Evolutionary conservation across 2,329 filamentous ascomycete species (phyloP).

Genomic region (Thelonectria rubi): DNA sequence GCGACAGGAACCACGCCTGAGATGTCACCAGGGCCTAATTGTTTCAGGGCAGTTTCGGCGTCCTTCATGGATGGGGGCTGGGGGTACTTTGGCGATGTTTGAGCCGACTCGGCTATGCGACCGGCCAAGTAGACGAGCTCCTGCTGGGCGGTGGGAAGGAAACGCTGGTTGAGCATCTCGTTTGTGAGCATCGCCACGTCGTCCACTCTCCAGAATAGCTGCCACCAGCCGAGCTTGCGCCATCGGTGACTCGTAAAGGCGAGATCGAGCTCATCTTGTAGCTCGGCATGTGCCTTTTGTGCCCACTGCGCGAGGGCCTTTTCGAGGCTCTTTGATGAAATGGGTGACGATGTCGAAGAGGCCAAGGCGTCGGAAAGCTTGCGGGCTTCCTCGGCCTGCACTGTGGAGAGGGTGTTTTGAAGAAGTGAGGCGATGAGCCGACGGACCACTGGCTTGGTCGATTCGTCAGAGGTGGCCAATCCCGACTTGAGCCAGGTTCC

Average conservation of each 20-base stretch:
- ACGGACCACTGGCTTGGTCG: slow-evolving; percentile 72
- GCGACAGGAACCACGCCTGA: slow-evolving; percentile 38
- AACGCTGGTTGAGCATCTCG: slow-evolving; percentile 79
- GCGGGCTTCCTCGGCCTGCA: slow-evolving; percentile 59
- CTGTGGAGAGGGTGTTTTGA: slow-evolving; percentile 58
- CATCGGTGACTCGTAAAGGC: slow-evolving; percentile 81
- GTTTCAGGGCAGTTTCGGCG: slow-evolving; percentile 23
- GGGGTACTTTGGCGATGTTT: slow-evolving; percentile 44
- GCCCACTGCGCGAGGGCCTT: slow-evolving; percentile 75
- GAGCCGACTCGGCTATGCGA: slow-evolving; percentile 66
- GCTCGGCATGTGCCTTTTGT: slow-evolving; percentile 80
- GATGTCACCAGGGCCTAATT: slow-evolving; percentile 40
- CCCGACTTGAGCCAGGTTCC: slow-evolving; percentile 71
- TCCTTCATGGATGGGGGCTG: slow-evolving; percentile 46
- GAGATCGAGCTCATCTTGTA: slow-evolving; percentile 80
- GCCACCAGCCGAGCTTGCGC: slow-evolving; percentile 90
- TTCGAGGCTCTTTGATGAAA: slow-evolving; percentile 58
- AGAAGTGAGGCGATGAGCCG: slow-evolving; percentile 74
- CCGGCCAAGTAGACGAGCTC: slow-evolving; percentile 86
- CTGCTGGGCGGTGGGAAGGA: slow-evolving; percentile 81
- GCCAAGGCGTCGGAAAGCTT: slow-evolving; percentile 47
- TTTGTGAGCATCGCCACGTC: slow-evolving; percentile 86
- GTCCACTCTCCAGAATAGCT: slow-evolving; percentile 93
- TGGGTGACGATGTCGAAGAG: slow-evolving; percentile 48
- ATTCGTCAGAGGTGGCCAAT: slow-evolving; percentile 50